These are phyloP conservation scores for Anacardium occidentale DNA, from an alignment of 345 rosid species.

Conservation along the genomic window DNA sequence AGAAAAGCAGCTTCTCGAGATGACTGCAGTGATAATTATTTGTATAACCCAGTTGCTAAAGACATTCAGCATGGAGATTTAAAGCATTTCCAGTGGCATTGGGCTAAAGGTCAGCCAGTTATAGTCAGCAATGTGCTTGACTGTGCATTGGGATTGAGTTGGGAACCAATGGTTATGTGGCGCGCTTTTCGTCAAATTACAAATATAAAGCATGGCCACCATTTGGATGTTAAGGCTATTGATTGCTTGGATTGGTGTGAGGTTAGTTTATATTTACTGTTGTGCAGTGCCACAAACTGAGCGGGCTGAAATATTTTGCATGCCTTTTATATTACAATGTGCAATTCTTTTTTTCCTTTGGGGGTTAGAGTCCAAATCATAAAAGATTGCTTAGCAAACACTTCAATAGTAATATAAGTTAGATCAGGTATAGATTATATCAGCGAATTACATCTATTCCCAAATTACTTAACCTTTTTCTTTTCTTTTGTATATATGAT, in stretches of 20 bases:
- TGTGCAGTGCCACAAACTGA: background rate
- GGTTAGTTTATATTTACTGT: slow-evolving; percentile 27
- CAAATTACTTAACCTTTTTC: background rate
- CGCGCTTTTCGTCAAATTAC: slow-evolving; percentile 51
- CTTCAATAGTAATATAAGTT: background rate
- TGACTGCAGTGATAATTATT: slow-evolving; percentile 44
- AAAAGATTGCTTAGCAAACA: background rate
- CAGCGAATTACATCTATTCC: too few species aligned
- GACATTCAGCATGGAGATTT: slow-evolving; percentile 37
- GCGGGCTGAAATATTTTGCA: background rate
- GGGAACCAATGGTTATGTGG: slow-evolving; percentile 80
- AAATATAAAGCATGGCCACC: slow-evolving; percentile 29
- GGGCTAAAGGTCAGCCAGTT: slow-evolving; percentile 65
- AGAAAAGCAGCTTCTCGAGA: slow-evolving; percentile 45
- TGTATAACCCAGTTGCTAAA: slow-evolving; percentile 43
- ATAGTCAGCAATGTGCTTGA: slow-evolving; percentile 55
- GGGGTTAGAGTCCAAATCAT: background rate
- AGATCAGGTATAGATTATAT: background rate
- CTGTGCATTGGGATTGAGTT: slow-evolving; percentile 50
- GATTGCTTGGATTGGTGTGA: slow-evolving; percentile 56
- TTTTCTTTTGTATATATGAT: background rate
- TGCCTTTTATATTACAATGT: background rate
- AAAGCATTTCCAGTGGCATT: slow-evolving; percentile 60
- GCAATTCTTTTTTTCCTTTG: background rate
- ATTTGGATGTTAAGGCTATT: slow-evolving; percentile 37